Percentiles rank a stretch among this genome's conserved stretches.
Evolutionary conservation across 495 filamentous ascomycete genomes (phyloP).

Genomic region (Neurospora hispaniola): DNA sequence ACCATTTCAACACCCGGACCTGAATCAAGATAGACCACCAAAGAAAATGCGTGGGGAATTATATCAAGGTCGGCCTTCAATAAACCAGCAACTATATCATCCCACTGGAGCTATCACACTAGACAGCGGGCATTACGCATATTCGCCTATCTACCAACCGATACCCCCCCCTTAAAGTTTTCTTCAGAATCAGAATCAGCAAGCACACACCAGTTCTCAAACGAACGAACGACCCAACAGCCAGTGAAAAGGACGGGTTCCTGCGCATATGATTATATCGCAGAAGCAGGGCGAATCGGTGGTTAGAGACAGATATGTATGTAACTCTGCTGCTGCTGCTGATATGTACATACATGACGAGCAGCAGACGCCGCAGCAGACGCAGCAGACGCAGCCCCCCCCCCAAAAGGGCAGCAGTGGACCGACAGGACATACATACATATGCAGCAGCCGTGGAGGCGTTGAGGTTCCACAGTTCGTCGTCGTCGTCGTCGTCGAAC

Average conservation of each 20-base stretch:
- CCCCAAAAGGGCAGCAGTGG: background rate
- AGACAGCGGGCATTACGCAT: background rate
- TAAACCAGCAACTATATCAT: background rate
- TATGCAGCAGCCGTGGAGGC: background rate
- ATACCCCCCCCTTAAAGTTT: background rate
- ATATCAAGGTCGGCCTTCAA: background rate
- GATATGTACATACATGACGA: background rate
- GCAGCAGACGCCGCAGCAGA: background rate
- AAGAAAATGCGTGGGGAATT: background rate
- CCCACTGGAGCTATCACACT: too few species aligned
- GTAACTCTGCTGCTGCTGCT: background rate
- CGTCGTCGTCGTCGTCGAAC: background rate
- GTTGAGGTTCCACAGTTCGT: background rate
- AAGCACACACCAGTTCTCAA: background rate
- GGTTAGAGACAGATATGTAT: constrained; percentile 7
- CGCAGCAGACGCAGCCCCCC: background rate
- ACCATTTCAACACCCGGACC: background rate
- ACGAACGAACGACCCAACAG: background rate
- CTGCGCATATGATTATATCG: constrained; percentile 18
- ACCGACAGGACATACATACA: background rate
- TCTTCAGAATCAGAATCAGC: background rate
- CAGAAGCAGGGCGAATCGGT: background rate
- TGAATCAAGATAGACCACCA: background rate
- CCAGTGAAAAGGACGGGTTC: constrained; percentile 22
- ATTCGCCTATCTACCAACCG: background rate